Base-by-base conservation (phyloP, 257 asterid species). In the Plantago ovata region DNA sequence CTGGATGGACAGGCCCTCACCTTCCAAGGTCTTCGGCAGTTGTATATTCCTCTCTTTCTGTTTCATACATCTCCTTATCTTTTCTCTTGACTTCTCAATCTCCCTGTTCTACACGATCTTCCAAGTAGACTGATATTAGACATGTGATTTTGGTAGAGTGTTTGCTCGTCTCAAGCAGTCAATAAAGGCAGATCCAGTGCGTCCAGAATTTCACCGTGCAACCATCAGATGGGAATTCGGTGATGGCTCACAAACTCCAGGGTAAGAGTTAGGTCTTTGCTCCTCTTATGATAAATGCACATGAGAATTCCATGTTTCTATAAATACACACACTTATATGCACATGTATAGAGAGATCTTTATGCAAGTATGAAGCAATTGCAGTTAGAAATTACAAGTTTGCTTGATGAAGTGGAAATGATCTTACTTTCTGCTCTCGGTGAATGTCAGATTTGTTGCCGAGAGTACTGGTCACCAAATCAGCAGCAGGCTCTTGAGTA, bases 381-480 rank as follows among this genome's bases (percentile, higher is more conserved):
- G 62, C 21, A 46, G 65, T 66, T 67, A 24, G 45, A 28, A 43
- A 56, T 50, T 33, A 42, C 36, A 58, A 53, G 60, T 58, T 56
- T 52, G 54, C 56, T 62, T 42, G 53, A 67, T 53, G 58, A 47
- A 18, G 22, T 42, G 55, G 61, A 33, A 19, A 43, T 45, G 33
- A 44, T 52, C 38, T 57, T 28, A 15, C 19, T 56, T 60, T 38
- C 19, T 59, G 45, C 36, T 61, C 58, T 59, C 21, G n/a, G 58
- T 65, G 47, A 64, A 38, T 56, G 65, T 58, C 78, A 92, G 96
- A 50, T 92, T 92, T 79, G 79, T 81, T 60, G 95, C 96, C 63
- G 95, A 85, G 83, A 92, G 95, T 81, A 88, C 96, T 14, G 98
- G 95, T 11, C 84, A 78, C 67, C 98, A 88, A 77, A 68, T 72